Evolutionary conservation across 345 rosid species (phyloP), one percentile per base, ranked within the genome.

Genomic region (Aquilaria yunnanensis): DNA sequence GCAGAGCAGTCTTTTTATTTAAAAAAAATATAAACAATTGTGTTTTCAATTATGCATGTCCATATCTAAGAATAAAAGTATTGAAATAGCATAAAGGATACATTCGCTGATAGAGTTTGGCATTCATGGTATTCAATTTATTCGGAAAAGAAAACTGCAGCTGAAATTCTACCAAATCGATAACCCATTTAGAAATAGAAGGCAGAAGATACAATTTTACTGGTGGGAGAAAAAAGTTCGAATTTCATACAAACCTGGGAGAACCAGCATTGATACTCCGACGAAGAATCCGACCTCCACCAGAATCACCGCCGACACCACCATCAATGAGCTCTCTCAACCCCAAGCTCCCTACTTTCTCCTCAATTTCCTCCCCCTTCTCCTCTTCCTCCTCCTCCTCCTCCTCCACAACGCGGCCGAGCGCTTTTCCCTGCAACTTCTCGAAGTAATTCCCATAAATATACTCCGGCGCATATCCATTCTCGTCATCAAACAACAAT

Each of bases 371-470:
- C 23, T 75, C 77, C 29, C 69, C 78, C 74, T 52, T 23, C 1
- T 23, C 1, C 23, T 23, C 1, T 0, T 75, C 84, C 57, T 75
- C 72, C 53, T 70, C 77, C 41, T 73, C 50, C 41, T 54, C 67
- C 60, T 59, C 72, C 47, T 51, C 72, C 4, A 37, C 70, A 64
- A 67, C 63, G 11, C 63, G 66, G 6, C 60, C 70, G 0, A 56
- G 60, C 1, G 68, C 34, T 68, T 76, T 81, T 32, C 72, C 83
- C 60, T 71, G 84, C 84, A 90, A 76, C 73, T 93, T 85, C 87
- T 90, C 97, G 53, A 94, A 94, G 78, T 94, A 90, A 74, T 94
- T 90, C 50, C 99, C 99, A 48, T 94, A 94, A 10, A 94, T 89
- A 70, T 91, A 94, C 85, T 91, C 97, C 0, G 99, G 96, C 0